These are phyloP conservation scores for Lunasporangiospora selenospora DNA, from an alignment of 192 early-diverging fungal genomes.

Conservation along the genomic window DNA sequence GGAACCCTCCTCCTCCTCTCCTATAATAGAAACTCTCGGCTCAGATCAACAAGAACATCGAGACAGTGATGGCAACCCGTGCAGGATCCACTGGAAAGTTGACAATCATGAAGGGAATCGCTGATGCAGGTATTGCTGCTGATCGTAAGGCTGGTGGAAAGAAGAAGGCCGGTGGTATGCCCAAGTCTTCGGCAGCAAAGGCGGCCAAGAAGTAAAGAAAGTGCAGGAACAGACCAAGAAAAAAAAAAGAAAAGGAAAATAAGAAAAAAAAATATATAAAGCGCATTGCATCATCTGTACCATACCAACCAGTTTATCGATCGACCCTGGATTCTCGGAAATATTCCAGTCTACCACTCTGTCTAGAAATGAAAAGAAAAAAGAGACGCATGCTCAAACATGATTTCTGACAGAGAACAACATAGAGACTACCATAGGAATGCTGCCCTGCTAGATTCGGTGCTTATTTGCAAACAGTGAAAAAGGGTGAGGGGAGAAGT, in stretches of 20 bases:
- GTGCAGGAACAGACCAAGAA: not conserved
- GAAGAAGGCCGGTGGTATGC: constrained; percentile 50
- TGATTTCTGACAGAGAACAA: too few species aligned
- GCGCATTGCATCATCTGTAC: too few species aligned
- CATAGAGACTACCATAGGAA: too few species aligned
- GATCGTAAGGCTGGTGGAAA: constrained; percentile 61
- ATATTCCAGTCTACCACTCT: too few species aligned
- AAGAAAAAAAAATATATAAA: not conserved
- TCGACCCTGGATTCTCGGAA: too few species aligned
- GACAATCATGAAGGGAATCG: constrained; percentile 78
- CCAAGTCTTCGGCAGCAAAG: constrained; percentile 35
- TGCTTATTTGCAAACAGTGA: too few species aligned
- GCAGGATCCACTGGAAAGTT: constrained; percentile 79
- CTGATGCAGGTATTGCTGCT: constrained; percentile 57
- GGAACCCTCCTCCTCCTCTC: not conserved
- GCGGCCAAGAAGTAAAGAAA: constrained; percentile 36
- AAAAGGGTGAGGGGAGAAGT: too few species aligned
- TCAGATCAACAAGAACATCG: constrained; percentile 62
- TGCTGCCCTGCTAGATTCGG: too few species aligned
- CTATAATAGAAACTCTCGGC: constrained; percentile 55
- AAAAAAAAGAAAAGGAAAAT: not conserved
- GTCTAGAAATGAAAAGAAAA: too few species aligned
- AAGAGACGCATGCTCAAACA: too few species aligned
- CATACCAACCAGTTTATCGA: too few species aligned
- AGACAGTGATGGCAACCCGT: constrained; percentile 71